These are phyloP conservation scores for Chondrus crispus DNA, from an alignment of 23 red algal species.

Conservation along the genomic window DNA sequence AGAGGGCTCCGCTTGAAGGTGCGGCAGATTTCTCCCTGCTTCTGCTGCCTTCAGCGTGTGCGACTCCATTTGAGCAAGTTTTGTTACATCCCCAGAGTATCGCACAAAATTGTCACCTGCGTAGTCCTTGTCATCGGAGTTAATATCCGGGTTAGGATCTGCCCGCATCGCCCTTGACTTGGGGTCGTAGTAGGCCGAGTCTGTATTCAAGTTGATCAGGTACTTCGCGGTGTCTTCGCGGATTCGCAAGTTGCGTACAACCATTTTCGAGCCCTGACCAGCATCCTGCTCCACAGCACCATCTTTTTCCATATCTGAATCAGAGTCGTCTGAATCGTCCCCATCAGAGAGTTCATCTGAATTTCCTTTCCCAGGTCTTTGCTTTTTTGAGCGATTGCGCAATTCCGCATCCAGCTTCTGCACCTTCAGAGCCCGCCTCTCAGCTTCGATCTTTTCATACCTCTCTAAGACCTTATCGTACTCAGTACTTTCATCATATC, in stretches of 20 bases:
- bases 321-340: not conserved
- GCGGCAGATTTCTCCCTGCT: slow-evolving; percentile 52
- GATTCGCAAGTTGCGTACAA: slow-evolving; percentile 81
- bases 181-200: slow-evolving; percentile 97
- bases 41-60: slow-evolving; percentile 58
- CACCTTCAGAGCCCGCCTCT: not conserved
- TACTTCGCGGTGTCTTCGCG: slow-evolving; percentile 96
- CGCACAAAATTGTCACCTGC: slow-evolving; percentile 88
- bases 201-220: slow-evolving; percentile 69
- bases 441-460: slow-evolving; percentile 12
- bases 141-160: slow-evolving; percentile 79
- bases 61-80: slow-evolving; percentile 70
- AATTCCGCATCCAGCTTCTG: not conserved
- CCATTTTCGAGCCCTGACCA: slow-evolving; percentile 51
- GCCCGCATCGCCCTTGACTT: slow-evolving; percentile 90
- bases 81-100: slow-evolving; percentile 70
- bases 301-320: slow-evolving; percentile 27
- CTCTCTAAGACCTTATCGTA: slow-evolving; percentile 43
- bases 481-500: slow-evolving; percentile 53
- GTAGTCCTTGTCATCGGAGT: slow-evolving; percentile 86
- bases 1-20: slow-evolving; percentile 85
- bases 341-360: too few species aligned
- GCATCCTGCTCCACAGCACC: slow-evolving; percentile 75
- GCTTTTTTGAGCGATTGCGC: not conserved
- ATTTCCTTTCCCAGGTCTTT: not conserved